Percentiles rank a stretch among this genome's conserved stretches.
phyloP scores from a whole-genome alignment of 2,329 filamentous ascomycete species.

The Laburnicola sp. region DNA sequence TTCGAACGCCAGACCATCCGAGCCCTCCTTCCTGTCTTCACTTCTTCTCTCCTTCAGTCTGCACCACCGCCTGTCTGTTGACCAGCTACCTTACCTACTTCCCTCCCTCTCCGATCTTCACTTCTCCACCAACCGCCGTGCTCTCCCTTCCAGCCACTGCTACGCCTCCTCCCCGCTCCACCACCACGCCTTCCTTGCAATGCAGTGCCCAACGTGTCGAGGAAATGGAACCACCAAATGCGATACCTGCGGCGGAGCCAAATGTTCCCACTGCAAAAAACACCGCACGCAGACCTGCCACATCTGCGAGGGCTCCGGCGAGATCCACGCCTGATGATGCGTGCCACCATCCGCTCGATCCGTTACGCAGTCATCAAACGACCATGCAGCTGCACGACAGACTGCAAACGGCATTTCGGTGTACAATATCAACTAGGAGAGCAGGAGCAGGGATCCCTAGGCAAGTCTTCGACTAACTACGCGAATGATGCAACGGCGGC shows the following conservation, averaged over 20 bases:
- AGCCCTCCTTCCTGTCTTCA: conserved; percentile 1
- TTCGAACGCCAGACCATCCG: not conserved
- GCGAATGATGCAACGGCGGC: not conserved
- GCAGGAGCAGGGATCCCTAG: conserved; percentile 18
- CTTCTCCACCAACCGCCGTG: conserved; percentile 5
- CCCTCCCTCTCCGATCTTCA: not conserved
- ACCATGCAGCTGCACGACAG: conserved; percentile 6
- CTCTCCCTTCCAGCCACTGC: not conserved
- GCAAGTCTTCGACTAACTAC: conserved; percentile 10
- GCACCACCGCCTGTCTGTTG: conserved; percentile 8
- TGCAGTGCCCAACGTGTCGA: conserved; percentile 40
- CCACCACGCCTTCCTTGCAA: conserved; percentile 15
- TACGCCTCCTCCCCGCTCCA: conserved; percentile 5
- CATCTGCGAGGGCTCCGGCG: conserved; percentile 40
- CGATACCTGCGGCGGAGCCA: conserved; percentile 37
- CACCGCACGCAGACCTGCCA: conserved; percentile 31
- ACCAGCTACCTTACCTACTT: conserved; percentile 7
- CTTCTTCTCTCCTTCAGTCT: conserved; percentile 1
- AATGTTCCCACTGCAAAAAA: conserved; percentile 37
- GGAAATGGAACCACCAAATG: conserved; percentile 40
- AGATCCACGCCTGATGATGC: conserved; percentile 30
- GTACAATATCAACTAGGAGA: conserved; percentile 13
- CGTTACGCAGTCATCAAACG: conserved; percentile 1
- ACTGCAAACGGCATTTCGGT: conserved; percentile 11
- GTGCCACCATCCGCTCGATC: conserved; percentile 6